Evolutionary conservation across 345 rosid species (phyloP), one percentile per base, ranked within the genome.

Genomic region (Gossypium stocksii): DNA sequence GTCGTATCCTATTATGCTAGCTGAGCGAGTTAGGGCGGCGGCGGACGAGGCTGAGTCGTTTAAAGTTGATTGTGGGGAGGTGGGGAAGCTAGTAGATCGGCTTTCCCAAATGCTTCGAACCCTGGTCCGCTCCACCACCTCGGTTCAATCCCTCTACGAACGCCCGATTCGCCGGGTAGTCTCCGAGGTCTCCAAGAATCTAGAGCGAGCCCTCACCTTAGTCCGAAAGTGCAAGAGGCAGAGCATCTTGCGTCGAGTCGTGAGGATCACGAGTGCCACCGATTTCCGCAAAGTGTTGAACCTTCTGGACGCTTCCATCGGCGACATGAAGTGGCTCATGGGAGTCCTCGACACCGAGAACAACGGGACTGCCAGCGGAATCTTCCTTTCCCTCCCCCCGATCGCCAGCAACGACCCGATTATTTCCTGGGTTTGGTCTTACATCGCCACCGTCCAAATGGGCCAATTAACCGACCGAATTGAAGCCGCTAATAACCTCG

Each of bases 401-500:
- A 89, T 92, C 29, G 97, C 95, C 0, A 87, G 92, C 44, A 94
- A 89, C 71, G 95, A 94, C 73, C 98, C 98, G 66, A 91, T 94
- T 58, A 82, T 94, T 13, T 87, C 97, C 3, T 94, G 92, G 97
- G 90, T 94, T 25, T 94, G 98, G 98, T 90, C 94, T 7, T 86
- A 82, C 60, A 84, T 89, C 4, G 90, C 94, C 0, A 76, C 89
- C 3, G 74, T 89, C 17, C 89, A 85, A 61, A 82, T 85, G 89
- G 91, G 91, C 0, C 83, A 81, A 38, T 71, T 80, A 58, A 38
- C 72, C 7, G 95, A 90, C n/a, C 88, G 87, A 19, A 84, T 87
- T 19, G 95, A 92, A 13, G 98, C 98, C 0, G 95, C 97, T 17
- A 86, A 82, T 73, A 86, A 87, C 58, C 87, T 94, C 56, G 90